Conservation (phyloP, 257 asterid species). For the Jaltomata sinuosa region DNA sequence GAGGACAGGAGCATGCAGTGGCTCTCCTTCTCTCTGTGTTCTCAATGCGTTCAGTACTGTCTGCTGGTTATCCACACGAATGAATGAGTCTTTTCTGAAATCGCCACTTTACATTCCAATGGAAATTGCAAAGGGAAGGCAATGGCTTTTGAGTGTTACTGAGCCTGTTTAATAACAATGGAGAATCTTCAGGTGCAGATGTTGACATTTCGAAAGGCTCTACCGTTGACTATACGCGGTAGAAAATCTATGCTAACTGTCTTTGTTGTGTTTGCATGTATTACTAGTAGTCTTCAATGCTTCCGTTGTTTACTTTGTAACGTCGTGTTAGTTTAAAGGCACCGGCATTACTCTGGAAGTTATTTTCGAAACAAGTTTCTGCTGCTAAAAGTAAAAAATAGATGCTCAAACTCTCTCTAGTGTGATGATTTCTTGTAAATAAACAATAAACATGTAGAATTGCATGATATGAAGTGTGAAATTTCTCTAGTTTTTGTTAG, state of each 20-base stretch:
- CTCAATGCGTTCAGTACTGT: conserved; percentile 55
- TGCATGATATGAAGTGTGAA: not conserved
- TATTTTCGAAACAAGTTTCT: not conserved
- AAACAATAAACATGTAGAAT: not conserved
- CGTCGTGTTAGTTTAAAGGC: not conserved
- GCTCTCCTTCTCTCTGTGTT: conserved; percentile 70
- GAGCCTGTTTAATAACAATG: conserved; percentile 26
- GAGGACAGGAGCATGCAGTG: conserved; percentile 89
- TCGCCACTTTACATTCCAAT: conserved; percentile 66
- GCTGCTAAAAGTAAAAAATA: not conserved
- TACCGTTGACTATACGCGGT: not conserved
- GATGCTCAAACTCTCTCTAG: not conserved
- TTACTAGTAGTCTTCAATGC: no score
- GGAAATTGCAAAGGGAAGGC: conserved; percentile 83
- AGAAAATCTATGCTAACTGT: no score
- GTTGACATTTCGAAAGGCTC: not conserved
- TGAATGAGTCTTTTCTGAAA: conserved; percentile 76
- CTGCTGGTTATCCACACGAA: conserved; percentile 55
- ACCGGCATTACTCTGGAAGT: not conserved
- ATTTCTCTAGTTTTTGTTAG: not conserved
- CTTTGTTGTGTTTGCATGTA: no score
- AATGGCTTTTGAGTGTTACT: conserved; percentile 80
- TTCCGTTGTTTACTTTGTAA: no score
- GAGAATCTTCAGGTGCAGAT: not conserved
- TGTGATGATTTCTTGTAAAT: not conserved